These are phyloP conservation scores for Allium sativum DNA, from an alignment of 106 monocot genomes.

Conservation along the genomic window DNA sequence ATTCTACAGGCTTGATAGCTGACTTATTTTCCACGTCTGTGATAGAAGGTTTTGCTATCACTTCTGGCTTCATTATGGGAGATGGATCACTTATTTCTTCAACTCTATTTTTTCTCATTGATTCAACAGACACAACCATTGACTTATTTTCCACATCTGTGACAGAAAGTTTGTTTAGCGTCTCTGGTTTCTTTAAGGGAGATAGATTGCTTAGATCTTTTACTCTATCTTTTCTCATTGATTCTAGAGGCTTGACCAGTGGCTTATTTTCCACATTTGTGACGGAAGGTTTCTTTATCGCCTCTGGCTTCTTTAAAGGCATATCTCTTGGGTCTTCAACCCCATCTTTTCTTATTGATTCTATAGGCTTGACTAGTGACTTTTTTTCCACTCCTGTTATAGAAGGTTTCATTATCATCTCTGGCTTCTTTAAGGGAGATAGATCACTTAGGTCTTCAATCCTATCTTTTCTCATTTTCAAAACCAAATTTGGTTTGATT, in stretches of 20 bases:
- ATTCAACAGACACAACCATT: conserved; percentile 1
- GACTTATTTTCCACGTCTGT: conserved; percentile 16
- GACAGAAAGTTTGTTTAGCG: conserved; percentile 17
- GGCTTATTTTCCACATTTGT: too few species aligned
- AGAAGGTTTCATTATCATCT: conserved; percentile 25
- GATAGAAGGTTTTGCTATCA: conserved; percentile 16
- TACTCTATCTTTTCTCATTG: conserved; percentile 34
- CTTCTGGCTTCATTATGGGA: conserved; percentile 64
- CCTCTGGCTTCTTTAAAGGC: conserved; percentile 66
- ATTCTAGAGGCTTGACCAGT: too few species aligned
- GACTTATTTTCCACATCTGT: conserved; percentile 16
- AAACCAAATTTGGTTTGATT: conserved; percentile 52
- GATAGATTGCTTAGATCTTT: conserved; percentile 31
- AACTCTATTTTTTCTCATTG: conserved; percentile 34
- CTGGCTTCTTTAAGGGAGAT: conserved; percentile 61
- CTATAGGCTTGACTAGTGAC: background rate
- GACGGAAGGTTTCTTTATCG: conserved; percentile 17
- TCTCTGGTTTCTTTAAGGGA: conserved; percentile 64
- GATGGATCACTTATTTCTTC: conserved; percentile 32
- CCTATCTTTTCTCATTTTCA: conserved; percentile 55
- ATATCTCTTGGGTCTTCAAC: conserved; percentile 31
- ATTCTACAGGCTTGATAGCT: conserved; percentile 1
- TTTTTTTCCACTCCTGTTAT: background rate
- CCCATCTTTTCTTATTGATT: conserved; percentile 32
- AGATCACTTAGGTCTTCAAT: conserved; percentile 31